A percentile compares a stretch with the other conserved stretches of the same genome.
Evolutionary conservation across 1,284 basidiomycete species (phyloP).

Genomic region (Leccinum glutinopallens): DNA sequence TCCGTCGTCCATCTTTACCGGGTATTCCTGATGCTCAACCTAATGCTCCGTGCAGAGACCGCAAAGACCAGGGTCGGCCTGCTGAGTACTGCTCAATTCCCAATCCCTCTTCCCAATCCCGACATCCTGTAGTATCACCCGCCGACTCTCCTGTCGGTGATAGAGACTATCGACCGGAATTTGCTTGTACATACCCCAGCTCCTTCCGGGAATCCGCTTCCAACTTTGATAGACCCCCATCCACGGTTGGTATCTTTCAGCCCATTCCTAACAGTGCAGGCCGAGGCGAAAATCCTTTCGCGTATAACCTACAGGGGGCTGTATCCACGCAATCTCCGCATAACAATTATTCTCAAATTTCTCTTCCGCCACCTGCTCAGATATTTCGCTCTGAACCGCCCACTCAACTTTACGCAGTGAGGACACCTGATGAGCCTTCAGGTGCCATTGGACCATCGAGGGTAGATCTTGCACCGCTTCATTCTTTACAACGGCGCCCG

Average conservation of each 20-base stretch:
- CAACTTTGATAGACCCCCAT: constrained; percentile 23
- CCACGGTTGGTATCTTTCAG: constrained; percentile 25
- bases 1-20: constrained; percentile 36
- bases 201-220: constrained; percentile 25
- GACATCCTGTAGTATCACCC: constrained; percentile 7
- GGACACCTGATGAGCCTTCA: constrained; percentile 27
- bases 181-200: constrained; percentile 22
- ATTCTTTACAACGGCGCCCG: constrained; percentile 54
- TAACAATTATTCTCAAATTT: constrained; percentile 27
- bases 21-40: constrained; percentile 16
- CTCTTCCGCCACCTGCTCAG: constrained; percentile 36
- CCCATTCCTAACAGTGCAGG: constrained; percentile 5
- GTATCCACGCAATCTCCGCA: constrained; percentile 17
- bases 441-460: constrained; percentile 37
- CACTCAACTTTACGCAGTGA: constrained; percentile 35
- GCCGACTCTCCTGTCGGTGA: constrained; percentile 16
- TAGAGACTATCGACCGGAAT: constrained; percentile 20
- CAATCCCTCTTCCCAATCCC: constrained; percentile 7
- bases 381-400: constrained; percentile 34
- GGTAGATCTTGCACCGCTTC: constrained; percentile 55
- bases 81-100: constrained; percentile 17
- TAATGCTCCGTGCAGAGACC: constrained; percentile 15
- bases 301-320: constrained; percentile 17
- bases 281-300: constrained; percentile 13
- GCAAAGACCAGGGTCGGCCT: constrained; percentile 23